Evolutionary conservation across 192 early-diverging fungal genomes (phyloP), one percentile per base, ranked within the genome.

Genomic region (Entomortierella parvispora): DNA sequence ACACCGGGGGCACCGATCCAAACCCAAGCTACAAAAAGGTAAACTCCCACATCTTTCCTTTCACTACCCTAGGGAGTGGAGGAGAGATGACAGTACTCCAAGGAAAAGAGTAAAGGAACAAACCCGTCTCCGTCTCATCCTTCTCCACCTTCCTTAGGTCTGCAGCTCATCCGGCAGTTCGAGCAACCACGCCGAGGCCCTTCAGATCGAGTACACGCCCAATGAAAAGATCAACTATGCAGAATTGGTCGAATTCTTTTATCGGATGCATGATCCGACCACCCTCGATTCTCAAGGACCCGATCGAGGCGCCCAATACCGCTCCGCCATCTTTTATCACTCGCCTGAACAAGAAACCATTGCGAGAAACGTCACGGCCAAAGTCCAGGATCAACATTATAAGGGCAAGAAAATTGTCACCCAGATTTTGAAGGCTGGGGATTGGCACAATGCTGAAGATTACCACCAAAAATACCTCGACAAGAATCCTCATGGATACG

Each of bases 281-380:
- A 94, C 92, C 18, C 55, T 88, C 14, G 91, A 94, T 75, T 79
- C 85, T 0, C 96, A 97, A 68, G 96, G 96, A 2, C 83, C 82
- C 29, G 94, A 98, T 68, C 44, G 69, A 18, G 96, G 95, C 3
- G 86, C 91, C 7, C 96, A 98, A 81, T 87, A 98, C 81, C 85
- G 95, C 17, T 91, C 89, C 6, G 92, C 90, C 11, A 94, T 98
- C 67, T 94, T 94, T 72, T 93, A 90, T 68, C 91, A 95, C 81
- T 86, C 80, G 40, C 82, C 82, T 3, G 86, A 91, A 58, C 95
- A 97, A 68, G 84, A 87, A 64, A 40, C 76, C 32, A 80, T 84
- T 18, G 96, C 94, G 6, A 85, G 93, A 66, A 65, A 80, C 18
- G 88, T 90, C 46, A 93, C 89, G 47, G 76, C 65, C 1, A 76